Evolutionary conservation across 2,329 filamentous ascomycete genomes (phyloP), one percentile per base, ranked within the genome.

Genomic region (Curvularia lunata): DNA sequence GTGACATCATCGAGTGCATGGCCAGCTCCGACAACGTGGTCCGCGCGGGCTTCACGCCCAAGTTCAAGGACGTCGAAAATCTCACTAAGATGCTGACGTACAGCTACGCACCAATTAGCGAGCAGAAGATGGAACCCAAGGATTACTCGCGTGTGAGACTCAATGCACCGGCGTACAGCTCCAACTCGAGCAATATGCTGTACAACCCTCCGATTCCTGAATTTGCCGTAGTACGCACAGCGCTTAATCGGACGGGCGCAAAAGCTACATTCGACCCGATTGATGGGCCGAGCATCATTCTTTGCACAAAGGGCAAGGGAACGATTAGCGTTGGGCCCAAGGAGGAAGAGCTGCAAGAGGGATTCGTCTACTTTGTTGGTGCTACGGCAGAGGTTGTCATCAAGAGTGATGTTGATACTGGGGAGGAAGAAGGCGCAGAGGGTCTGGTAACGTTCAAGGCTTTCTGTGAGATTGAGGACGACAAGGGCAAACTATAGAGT

Each of bases 1-100:
- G 91, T 58, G 94, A 99, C 73, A 97, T 99, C 67, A 92, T 99
- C 75, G 95, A 99, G 79, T 99, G 95, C 82, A 99, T 99, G 95
- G 95, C 95, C 0, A 90, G 92, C 8, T 96, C 91, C n/a, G 95
- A 99, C 84, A 99, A 99, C 66, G 95, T 99, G 34, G 93, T 99
- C 50, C 92, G 95, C 54, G 95, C 95, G 0, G 95, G 95, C 42
- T 95, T 99, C 78, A 99, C 95, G 0, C 95, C 95, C 54, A 99
- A 99, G 77, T 99, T 97, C 85, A 97, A 98, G 81, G 95, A 99
- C 68, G 91, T 98, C 21, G 80, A 88, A 52, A 98, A 92, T 0
- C 83, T 99, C 10, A 92, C 94, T 32, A 84, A 87, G 61, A 96
- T 97, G 88, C 81, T 99, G 65, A 99, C 95, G 0, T 99, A 99